phyloP scores from a whole-genome alignment of 495 filamentous ascomycete genomes.

The Articulospora tetracladia region DNA sequence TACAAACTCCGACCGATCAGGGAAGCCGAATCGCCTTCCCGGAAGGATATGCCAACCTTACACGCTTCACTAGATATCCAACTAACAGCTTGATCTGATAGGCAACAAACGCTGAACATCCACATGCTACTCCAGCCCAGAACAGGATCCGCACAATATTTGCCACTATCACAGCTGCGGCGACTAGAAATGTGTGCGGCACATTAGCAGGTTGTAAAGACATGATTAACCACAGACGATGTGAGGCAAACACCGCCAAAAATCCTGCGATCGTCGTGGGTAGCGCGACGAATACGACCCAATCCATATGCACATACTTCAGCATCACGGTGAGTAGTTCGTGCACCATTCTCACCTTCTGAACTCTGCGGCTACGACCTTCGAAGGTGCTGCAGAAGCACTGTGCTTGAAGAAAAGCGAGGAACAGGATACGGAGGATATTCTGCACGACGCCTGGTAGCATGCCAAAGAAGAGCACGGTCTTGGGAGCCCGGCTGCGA shows the following conservation, averaged over 20 bases:
- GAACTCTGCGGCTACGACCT: not conserved
- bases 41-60: not conserved
- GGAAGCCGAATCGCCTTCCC: not conserved
- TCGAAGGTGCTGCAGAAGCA: not conserved
- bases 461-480: not conserved
- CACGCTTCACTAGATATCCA: not conserved
- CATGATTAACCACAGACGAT: no score
- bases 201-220: not conserved
- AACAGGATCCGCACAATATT: not conserved
- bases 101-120: not conserved
- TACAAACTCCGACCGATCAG: no score
- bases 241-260: no score
- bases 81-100: not conserved
- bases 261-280: no score
- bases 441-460: not conserved
- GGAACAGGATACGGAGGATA: not conserved
- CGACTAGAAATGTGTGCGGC: not conserved
- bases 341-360: no score
- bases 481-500: not conserved
- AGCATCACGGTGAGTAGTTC: no score
- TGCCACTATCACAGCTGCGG: not conserved
- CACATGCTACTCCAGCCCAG: not conserved
- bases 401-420: not conserved
- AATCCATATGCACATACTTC: no score
- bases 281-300: no score